These are phyloP conservation scores for Penicillium robsamsonii DNA, from an alignment of 495 filamentous ascomycete genomes.

Conservation along the genomic window DNA sequence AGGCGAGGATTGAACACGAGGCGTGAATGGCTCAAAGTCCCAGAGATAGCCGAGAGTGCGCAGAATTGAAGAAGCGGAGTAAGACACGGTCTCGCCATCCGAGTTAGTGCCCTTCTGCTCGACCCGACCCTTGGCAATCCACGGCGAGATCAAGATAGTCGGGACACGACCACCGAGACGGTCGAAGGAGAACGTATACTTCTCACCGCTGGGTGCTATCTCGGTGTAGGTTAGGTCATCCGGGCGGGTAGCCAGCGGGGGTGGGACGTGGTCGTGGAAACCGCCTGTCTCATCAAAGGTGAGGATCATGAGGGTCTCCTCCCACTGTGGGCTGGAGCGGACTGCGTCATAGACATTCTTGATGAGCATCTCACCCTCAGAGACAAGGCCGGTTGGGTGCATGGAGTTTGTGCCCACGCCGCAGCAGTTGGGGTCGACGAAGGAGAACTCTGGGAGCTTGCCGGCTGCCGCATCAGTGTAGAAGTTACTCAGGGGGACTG, in stretches of 20 bases:
- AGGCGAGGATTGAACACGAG: conserved; percentile 37
- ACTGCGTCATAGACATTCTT: conserved; percentile 51
- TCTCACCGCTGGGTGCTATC: conserved; percentile 36
- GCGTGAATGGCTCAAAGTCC: conserved; percentile 45
- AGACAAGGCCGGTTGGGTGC: conserved; percentile 47
- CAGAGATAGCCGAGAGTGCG: conserved; percentile 44
- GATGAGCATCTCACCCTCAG: conserved; percentile 47
- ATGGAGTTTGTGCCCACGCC: conserved; percentile 44
- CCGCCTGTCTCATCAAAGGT: conserved; percentile 53
- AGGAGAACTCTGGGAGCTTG: conserved; percentile 45
- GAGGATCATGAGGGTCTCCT: conserved; percentile 46
- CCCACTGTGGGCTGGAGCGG: conserved; percentile 45
- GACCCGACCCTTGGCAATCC: conserved; percentile 41
- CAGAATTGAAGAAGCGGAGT: conserved; percentile 41
- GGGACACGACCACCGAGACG: conserved; percentile 50
- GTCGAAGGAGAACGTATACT: conserved; percentile 46
- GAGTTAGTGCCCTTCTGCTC: conserved; percentile 46
- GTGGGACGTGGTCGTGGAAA: conserved; percentile 51
- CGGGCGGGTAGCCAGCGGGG: conserved; percentile 38
- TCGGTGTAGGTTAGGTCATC: conserved; percentile 47
- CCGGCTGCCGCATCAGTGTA: conserved; percentile 40
- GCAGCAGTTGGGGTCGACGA: conserved; percentile 54
- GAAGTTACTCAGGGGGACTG: conserved; percentile 34
- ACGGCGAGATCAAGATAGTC: conserved; percentile 51
- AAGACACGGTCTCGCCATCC: conserved; percentile 32